Conservation (phyloP, 805 yeast species). For the Wickerhamomyces alni region DNA sequence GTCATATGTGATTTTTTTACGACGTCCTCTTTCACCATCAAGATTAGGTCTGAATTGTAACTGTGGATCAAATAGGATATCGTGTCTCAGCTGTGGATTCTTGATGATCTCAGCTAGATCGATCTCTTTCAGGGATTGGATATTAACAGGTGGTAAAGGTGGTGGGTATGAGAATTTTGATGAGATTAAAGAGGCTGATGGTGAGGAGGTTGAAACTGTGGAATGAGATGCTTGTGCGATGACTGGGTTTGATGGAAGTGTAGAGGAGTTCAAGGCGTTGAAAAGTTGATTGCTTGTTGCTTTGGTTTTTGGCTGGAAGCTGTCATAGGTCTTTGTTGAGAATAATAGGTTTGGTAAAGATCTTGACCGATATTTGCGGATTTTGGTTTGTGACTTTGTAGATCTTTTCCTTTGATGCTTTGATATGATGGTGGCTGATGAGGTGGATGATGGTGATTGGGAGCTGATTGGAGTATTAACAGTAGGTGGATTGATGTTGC, state of each 20-base stretch:
- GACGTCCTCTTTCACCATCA: slow-evolving; percentile 84
- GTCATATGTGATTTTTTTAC: slow-evolving; percentile 71
- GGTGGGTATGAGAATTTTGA: slow-evolving; percentile 24
- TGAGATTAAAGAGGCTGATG: slow-evolving; percentile 2
- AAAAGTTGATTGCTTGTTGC: not conserved
- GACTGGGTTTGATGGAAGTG: slow-evolving; percentile 12
- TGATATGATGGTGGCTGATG: not conserved
- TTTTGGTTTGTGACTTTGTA: slow-evolving; percentile 4
- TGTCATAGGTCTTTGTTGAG: slow-evolving; percentile 3
- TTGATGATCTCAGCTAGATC: slow-evolving; percentile 84
- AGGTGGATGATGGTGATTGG: slow-evolving; percentile 1
- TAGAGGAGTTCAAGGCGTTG: slow-evolving; percentile 1
- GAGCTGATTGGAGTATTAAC: slow-evolving; percentile 3
- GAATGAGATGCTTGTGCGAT: not conserved
- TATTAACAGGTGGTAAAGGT: slow-evolving; percentile 74
- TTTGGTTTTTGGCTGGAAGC: not conserved
- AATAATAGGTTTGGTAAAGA: slow-evolving; percentile 22
- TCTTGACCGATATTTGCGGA: slow-evolving; percentile 23
- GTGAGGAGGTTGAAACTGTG: not conserved
- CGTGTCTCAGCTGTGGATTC: slow-evolving; percentile 91
- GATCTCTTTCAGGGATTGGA: slow-evolving; percentile 76
- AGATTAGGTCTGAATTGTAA: slow-evolving; percentile 86
- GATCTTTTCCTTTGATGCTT: slow-evolving; percentile 6
- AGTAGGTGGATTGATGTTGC: slow-evolving; percentile 1
- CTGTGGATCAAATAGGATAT: slow-evolving; percentile 86